A percentile compares a stretch with the other conserved stretches of the same genome.
Conservation (phyloP, 176 grass and related monocot species). For the maize (Zea mays) region DNA sequence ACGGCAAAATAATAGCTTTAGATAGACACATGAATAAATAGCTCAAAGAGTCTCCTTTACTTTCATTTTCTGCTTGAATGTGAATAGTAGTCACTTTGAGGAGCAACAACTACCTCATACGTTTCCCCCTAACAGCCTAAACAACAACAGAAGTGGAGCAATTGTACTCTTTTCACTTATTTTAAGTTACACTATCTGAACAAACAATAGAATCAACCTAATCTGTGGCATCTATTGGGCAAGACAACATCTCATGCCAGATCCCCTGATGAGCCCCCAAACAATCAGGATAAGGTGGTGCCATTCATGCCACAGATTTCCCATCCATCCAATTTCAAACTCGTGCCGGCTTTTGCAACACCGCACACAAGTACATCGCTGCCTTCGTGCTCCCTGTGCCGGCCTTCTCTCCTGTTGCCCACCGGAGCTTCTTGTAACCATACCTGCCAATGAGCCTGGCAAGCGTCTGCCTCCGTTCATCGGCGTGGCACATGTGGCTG, state of each 20-base stretch:
- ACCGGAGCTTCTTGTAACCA: slow-evolving; percentile 86
- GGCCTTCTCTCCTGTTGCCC: slow-evolving; percentile 64
- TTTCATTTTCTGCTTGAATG: neutral
- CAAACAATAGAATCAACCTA: no score
- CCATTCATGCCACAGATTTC: no score
- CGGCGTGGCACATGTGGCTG: no score
- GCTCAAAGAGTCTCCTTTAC: slow-evolving; percentile 22
- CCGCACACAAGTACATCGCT: slow-evolving; percentile 57
- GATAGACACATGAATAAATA: neutral
- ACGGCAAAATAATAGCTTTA: neutral
- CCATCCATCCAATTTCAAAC: slow-evolving; percentile 28
- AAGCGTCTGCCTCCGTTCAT: slow-evolving; percentile 33
- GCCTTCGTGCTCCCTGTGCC: slow-evolving; percentile 1
- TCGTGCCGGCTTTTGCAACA: slow-evolving; percentile 69
- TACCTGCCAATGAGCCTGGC: slow-evolving; percentile 70
- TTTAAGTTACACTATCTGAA: no score
- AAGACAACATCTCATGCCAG: no score
- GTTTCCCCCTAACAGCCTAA: slow-evolving; percentile 16
- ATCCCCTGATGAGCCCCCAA: no score
- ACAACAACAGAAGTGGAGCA: neutral
- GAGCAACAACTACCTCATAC: slow-evolving; percentile 1
- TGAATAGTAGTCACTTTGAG: slow-evolving; percentile 25
- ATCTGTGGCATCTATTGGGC: no score
- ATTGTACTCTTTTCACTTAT: no score
- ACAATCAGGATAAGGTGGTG: no score